A percentile compares a stretch with the other conserved stretches of the same genome.
These are phyloP conservation scores for Lactarius hengduanensis DNA, from an alignment of 768 basidiomycete species.

Conservation along the genomic window DNA sequence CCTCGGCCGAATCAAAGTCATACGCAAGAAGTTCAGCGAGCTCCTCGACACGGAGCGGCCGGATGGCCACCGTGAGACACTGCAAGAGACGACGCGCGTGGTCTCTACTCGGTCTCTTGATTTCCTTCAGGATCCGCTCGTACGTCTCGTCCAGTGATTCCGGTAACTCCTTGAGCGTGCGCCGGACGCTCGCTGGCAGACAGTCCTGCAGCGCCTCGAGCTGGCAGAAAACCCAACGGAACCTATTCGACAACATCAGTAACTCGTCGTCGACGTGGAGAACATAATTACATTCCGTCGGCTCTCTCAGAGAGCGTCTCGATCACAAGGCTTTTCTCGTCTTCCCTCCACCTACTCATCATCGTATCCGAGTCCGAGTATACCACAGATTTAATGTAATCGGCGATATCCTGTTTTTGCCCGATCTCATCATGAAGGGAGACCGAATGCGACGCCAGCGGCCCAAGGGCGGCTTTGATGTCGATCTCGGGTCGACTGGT, in stretches of 20 bases:
- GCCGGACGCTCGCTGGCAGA: not conserved
- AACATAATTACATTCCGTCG: not conserved
- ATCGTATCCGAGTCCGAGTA: not conserved
- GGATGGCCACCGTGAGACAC: not conserved
- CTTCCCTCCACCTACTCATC: not conserved
- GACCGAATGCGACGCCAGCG: not conserved
- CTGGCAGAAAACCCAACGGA: not conserved
- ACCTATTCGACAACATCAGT: not conserved
- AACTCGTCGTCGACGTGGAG: too few species aligned
- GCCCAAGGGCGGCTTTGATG: not conserved
- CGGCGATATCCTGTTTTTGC: not conserved
- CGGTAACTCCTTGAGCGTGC: not conserved
- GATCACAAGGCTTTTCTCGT: not conserved
- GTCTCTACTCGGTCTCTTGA: not conserved
- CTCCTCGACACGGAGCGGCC: too few species aligned
- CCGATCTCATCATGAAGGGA: not conserved
- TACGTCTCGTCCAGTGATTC: not conserved
- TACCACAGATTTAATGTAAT: not conserved
- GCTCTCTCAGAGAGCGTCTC: not conserved
- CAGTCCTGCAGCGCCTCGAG: too few species aligned
- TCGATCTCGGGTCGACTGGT: not conserved
- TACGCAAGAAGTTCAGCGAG: too few species aligned
- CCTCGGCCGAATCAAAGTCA: too few species aligned
- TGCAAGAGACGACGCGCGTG: not conserved
- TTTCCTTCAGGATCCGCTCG: not conserved